Evolutionary conservation across 106 monocot genomes (phyloP), one percentile per base, ranked within the genome.

Genomic region (Apostasia ramifera): DNA sequence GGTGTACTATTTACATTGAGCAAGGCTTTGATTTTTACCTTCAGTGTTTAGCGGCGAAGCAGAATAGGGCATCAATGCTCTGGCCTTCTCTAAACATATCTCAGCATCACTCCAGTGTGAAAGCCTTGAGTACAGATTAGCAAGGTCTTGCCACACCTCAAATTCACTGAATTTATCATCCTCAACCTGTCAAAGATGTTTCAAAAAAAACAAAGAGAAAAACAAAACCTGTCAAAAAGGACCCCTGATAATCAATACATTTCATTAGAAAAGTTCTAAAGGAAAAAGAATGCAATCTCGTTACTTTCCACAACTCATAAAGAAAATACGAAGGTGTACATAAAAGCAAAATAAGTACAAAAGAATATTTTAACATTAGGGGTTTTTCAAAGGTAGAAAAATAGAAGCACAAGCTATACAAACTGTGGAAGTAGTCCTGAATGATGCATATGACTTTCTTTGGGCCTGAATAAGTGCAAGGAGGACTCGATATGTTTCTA

Each of bases 71-170:
- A 79, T 71, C 55, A 97, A 71, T 50, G 66, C 69, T 66, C 77
- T 81, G 63, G 97, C 97, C 67, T 92, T 97, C 74, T 89, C 81
- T 77, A 97, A 78, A 63, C 97, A 97, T 66, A 89, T 67, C 53
- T 97, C 84, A 15, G 89, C 80, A 78, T 97, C 97, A 70, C 70
- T 86, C 89, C 89, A 89, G 70, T 89, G 82, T 1, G 84, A 86
- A 66, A 92, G 92, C 47, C 81, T 85, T 13, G 89, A 78, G 62
- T 97, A 97, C 11, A 97, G 64, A 71, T 79, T 77, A 55, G 92
- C 92, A 76, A 97, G 97, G 65, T 85, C 97, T 72, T 87, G 86
- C 97, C 92, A 97, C 47, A 92, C 89, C 82, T 92, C 89, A 87
- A 87, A 84, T 54, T 97, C 97, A 59, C 66, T 81, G 41, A 61